These are phyloP conservation scores for Madurella fahalii DNA, from an alignment of 2,329 filamentous ascomycete species.

Conservation along the genomic window DNA sequence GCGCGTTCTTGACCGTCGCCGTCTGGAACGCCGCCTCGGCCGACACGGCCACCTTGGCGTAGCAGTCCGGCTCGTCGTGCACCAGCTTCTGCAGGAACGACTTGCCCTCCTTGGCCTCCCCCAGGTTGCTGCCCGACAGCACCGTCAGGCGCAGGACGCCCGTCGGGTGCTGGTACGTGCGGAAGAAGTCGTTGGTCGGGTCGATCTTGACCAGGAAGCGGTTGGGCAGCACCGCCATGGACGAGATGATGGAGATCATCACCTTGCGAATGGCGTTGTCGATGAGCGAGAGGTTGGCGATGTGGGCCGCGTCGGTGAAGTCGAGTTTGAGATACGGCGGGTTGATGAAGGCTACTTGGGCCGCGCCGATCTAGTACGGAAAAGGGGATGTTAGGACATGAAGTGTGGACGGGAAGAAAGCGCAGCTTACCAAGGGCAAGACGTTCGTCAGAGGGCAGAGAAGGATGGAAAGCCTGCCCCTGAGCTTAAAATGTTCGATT, in stretches of 20 bases:
- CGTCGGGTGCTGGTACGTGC: slow-evolving; percentile 41
- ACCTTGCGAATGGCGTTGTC: slow-evolving; percentile 42
- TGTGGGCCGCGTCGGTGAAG: slow-evolving; percentile 44
- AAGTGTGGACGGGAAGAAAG: background rate
- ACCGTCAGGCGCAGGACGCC: slow-evolving; percentile 43
- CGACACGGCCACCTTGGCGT: slow-evolving; percentile 40
- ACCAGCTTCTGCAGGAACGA: slow-evolving; percentile 40
- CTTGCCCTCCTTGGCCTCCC: slow-evolving; percentile 37
- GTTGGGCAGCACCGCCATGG: slow-evolving; percentile 46
- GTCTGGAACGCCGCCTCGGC: slow-evolving; percentile 43
- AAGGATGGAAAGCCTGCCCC: slow-evolving; percentile 41
- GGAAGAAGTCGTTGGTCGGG: slow-evolving; percentile 44
- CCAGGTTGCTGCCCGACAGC: slow-evolving; percentile 35
- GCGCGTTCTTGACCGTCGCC: slow-evolving; percentile 34
- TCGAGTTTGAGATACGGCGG: slow-evolving; percentile 42
- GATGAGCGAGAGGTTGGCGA: slow-evolving; percentile 40
- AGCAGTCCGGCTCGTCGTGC: slow-evolving; percentile 46
- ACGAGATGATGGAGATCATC: slow-evolving; percentile 40
- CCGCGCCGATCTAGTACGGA: slow-evolving; percentile 40
- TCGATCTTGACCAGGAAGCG: slow-evolving; percentile 47
- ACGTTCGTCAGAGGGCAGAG: slow-evolving; percentile 43
- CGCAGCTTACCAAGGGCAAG: slow-evolving; percentile 40
- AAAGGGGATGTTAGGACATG: background rate
- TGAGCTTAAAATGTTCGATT: slow-evolving; percentile 41
- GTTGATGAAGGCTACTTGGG: slow-evolving; percentile 47